Evolutionary conservation across 805 yeast genomes (phyloP).

Genomic region (Wickerhamiella sergipiensis): DNA sequence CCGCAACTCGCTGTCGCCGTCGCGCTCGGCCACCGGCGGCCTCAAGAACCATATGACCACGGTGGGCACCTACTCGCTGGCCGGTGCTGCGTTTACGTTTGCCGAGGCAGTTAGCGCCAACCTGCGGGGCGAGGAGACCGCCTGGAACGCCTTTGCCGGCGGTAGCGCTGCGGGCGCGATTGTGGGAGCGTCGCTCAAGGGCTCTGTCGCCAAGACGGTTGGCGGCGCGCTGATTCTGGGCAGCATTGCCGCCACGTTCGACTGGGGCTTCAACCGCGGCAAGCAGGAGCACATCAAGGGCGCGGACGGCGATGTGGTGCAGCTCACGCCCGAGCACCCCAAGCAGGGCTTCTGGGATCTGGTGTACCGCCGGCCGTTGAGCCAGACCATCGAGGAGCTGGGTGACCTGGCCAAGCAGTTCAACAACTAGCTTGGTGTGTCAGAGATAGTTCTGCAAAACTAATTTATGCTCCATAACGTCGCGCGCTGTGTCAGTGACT

Average conservation of each 20-base stretch:
- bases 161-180: conserved; percentile 35
- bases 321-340: conserved; percentile 22
- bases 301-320: conserved; percentile 26
- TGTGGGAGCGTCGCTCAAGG: conserved; percentile 25
- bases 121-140: conserved; percentile 49
- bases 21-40: conserved; percentile 21
- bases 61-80: conserved; percentile 28
- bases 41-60: conserved; percentile 18
- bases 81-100: conserved; percentile 35
- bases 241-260: conserved; percentile 29
- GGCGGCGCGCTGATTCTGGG: conserved; percentile 37
- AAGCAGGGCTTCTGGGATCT: conserved; percentile 67
- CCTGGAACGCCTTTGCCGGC: conserved; percentile 40
- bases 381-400: conserved; percentile 62
- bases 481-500: too few relatives aligned
- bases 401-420: conserved; percentile 33
- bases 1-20: conserved; percentile 20
- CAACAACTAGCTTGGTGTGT: neutral
- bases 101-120: conserved; percentile 37
- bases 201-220: conserved; percentile 28
- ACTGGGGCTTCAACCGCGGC: conserved; percentile 24
- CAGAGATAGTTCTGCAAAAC: neutral
- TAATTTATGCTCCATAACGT: neutral
- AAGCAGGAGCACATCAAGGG: conserved; percentile 17
- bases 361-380: conserved; percentile 64